Conservation (phyloP, 257 asterid genomes). For the Handroanthus guayacan region DNA sequence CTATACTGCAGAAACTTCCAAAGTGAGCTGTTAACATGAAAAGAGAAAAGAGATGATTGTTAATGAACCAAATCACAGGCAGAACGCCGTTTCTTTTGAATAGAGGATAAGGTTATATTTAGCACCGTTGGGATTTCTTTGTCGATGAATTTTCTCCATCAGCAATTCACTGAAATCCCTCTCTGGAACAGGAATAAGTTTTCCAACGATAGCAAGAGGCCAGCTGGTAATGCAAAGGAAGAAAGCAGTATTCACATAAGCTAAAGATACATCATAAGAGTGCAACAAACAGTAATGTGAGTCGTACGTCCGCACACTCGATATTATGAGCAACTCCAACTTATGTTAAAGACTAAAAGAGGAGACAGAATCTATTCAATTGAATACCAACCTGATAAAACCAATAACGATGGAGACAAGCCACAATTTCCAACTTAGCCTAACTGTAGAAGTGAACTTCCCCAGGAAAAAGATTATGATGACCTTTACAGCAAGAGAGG, state of each 20-base stretch:
- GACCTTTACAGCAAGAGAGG: not conserved
- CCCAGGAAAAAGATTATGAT: conserved; percentile 62
- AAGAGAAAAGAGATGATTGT: not conserved
- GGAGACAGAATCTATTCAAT: not conserved
- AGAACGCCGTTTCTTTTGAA: not conserved
- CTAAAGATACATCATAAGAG: not conserved
- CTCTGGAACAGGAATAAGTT: conserved; percentile 58
- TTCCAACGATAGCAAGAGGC: conserved; percentile 63
- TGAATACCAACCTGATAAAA: conserved; percentile 48
- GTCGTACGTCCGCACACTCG: not conserved
- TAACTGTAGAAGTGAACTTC: conserved; percentile 59
- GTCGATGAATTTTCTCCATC: conserved; percentile 23
- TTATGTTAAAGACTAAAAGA: not conserved
- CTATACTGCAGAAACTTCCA: conserved; percentile 33
- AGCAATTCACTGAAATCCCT: conserved; percentile 44
- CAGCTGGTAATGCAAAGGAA: conserved; percentile 46
- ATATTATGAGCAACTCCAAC: not conserved
- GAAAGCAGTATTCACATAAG: not conserved
- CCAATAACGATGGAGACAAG: conserved; percentile 69
- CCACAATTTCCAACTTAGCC: conserved; percentile 77
- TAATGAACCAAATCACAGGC: not conserved
- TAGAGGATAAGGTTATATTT: not conserved
- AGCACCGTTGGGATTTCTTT: conserved; percentile 34
- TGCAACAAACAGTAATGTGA: not conserved
- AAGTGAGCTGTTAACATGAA: conserved; percentile 31